Conservation (phyloP, 495 filamentous ascomycete genomes). For the Tetracladium setigerum region DNA sequence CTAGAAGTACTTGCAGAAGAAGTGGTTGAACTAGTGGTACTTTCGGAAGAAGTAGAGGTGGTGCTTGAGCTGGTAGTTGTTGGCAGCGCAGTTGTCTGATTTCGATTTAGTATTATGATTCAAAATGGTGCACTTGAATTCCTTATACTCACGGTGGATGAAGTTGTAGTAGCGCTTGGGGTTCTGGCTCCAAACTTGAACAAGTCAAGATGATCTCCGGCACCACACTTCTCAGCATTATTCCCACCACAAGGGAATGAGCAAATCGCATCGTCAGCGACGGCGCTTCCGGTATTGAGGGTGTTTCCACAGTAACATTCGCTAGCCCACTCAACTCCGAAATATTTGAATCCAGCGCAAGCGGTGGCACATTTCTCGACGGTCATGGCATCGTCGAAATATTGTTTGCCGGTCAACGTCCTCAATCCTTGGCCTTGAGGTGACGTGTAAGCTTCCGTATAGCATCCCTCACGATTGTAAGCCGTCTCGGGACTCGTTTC, state of each 20-base stretch:
- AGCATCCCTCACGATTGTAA: slow-evolving; percentile 11
- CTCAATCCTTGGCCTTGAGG: slow-evolving; percentile 11
- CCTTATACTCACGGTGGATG: too few species aligned
- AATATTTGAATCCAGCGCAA: slow-evolving; percentile 23
- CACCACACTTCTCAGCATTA: slow-evolving; percentile 34
- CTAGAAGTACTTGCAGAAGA: too few species aligned
- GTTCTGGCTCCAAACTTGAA: too few species aligned
- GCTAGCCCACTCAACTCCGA: slow-evolving; percentile 27
- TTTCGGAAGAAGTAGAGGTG: too few species aligned
- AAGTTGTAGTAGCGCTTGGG: too few species aligned
- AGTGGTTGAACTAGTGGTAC: too few species aligned
- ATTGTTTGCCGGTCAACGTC: slow-evolving; percentile 12
- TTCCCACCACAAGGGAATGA: slow-evolving; percentile 33
- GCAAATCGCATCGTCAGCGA: background rate
- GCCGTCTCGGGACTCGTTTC: too few species aligned
- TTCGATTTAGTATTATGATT: too few species aligned
- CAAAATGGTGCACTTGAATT: too few species aligned
- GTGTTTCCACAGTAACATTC: background rate
- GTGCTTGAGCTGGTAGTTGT: too few species aligned
- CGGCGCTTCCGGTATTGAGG: background rate
- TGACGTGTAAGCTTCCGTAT: slow-evolving; percentile 15
- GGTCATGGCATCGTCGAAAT: slow-evolving; percentile 21
- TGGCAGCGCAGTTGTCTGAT: too few species aligned
- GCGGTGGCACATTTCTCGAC: slow-evolving; percentile 25
- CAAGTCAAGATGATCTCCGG: slow-evolving; percentile 44